Evolutionary conservation across 208 protist genomes (phyloP).

Genomic region (Leishmania tropica): DNA sequence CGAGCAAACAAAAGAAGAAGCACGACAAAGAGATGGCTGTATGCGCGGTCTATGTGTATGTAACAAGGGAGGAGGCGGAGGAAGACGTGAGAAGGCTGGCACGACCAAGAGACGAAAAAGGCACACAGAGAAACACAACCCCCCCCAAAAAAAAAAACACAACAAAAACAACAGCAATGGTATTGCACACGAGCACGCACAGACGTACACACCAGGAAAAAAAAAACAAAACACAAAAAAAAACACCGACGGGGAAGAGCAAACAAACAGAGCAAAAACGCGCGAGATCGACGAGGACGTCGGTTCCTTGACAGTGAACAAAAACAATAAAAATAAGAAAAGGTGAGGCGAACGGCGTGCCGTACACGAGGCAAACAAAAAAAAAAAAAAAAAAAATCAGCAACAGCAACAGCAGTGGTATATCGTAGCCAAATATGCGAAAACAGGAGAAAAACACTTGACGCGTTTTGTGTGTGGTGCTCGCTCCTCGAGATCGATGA

Average conservation of each 20-base stretch:
- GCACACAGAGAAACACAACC: background rate
- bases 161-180: background rate
- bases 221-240: too few species aligned
- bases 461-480: too few species aligned
- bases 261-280: background rate
- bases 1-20: background rate
- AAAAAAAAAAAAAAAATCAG: background rate
- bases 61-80: background rate
- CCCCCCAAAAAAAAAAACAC: background rate
- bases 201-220: background rate
- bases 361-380: background rate
- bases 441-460: background rate
- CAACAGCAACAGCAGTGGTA: background rate
- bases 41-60: conserved; percentile 3
- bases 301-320: background rate
- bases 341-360: background rate
- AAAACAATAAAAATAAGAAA: too few species aligned
- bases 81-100: too few species aligned
- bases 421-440: background rate
- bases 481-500: too few species aligned
- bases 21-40: background rate
- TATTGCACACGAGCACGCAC: background rate
- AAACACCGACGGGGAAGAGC: background rate
- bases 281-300: background rate
- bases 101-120: background rate